Conservation (phyloP, 1,284 basidiomycete species). For the Sanghuangporus weigelae region DNA sequence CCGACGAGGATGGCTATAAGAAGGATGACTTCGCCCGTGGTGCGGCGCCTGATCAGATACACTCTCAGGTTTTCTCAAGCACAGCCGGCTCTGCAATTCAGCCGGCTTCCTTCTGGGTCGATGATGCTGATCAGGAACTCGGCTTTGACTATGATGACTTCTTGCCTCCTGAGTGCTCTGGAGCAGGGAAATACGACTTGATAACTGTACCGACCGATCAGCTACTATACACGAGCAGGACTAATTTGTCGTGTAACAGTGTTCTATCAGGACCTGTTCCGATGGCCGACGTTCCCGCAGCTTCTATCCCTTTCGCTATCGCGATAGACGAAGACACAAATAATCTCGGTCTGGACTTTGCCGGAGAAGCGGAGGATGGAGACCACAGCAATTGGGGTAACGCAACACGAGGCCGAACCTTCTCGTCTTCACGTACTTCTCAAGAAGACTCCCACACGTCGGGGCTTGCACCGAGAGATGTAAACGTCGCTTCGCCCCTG, state of each 20-base stretch:
- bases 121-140: constrained; percentile 4
- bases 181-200: not conserved
- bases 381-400: not conserved
- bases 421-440: not conserved
- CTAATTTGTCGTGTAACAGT: not conserved
- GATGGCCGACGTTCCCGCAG: not conserved
- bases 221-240: not conserved
- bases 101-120: not conserved
- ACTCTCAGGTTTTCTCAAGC: not conserved
- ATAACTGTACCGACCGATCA: not conserved
- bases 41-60: not conserved
- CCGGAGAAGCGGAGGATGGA: not conserved
- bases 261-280: not conserved
- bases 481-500: not conserved
- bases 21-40: not conserved
- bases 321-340: not conserved
- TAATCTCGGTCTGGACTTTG: not conserved
- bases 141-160: not conserved
- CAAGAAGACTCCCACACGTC: not conserved
- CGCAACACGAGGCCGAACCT: not conserved
- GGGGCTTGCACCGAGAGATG: not conserved
- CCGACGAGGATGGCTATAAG: not conserved
- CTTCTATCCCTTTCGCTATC: not conserved
- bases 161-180: not conserved
- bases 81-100: not conserved